A percentile compares a stretch with the other conserved stretches of the same genome.
These are phyloP conservation scores for Pseudocercospora cruenta DNA, from an alignment of 2,329 filamentous ascomycete genomes.

Conservation along the genomic window DNA sequence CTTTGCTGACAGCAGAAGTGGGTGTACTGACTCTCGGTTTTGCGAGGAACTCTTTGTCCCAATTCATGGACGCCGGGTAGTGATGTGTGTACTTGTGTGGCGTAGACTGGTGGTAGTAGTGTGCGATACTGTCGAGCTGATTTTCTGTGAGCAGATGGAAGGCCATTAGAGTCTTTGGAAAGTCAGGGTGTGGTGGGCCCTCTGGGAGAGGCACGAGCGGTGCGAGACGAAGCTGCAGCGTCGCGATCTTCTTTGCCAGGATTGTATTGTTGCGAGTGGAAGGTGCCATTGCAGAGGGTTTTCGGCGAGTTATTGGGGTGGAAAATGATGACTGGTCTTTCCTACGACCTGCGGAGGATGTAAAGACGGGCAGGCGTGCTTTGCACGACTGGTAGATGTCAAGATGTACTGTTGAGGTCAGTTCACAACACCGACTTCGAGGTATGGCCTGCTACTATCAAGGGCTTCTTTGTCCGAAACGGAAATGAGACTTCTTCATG, in stretches of 20 bases:
- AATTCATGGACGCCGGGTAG: constrained; percentile 72
- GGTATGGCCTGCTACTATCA: background rate
- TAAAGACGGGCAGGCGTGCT: background rate
- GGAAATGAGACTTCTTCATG: constrained; percentile 19
- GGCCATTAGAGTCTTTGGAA: constrained; percentile 68
- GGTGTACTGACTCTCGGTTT: constrained; percentile 17
- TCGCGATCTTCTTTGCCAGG: constrained; percentile 64
- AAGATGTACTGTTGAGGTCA: background rate
- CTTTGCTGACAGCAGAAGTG: constrained; percentile 8
- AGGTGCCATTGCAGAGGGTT: constrained; percentile 34
- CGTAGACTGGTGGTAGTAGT: constrained; percentile 73
- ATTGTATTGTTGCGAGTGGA: constrained; percentile 37
- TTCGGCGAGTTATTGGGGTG: background rate
- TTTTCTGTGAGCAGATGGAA: constrained; percentile 74
- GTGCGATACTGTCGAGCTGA: constrained; percentile 70
- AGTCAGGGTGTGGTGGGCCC: constrained; percentile 66
- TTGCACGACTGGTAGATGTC: background rate
- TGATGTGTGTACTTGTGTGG: constrained; percentile 58
- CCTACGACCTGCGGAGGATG: constrained; percentile 28
- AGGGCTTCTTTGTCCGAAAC: constrained; percentile 15
- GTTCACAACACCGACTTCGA: background rate
- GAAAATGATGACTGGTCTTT: background rate
- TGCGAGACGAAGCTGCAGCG: constrained; percentile 67
- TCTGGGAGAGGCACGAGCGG: constrained; percentile 63
- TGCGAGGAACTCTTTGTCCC: constrained; percentile 53